Evolutionary conservation across 208 protist genomes (phyloP), one percentile per base, ranked within the genome.

Genomic region (Borovskyia barvae): DNA sequence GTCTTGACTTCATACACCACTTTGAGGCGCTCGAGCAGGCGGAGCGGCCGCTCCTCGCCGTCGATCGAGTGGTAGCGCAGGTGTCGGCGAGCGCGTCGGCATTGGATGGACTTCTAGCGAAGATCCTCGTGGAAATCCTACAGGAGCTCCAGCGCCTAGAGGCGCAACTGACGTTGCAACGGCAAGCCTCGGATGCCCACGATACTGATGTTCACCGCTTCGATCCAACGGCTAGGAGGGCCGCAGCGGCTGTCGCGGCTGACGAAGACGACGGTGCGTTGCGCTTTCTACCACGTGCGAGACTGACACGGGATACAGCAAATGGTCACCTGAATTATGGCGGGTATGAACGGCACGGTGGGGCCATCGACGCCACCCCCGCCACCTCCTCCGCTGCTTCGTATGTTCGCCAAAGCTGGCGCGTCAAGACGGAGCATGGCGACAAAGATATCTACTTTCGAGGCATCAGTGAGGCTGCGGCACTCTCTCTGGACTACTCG

Each of bases 1-100:
- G 88, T 4, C 76, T 94, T 9, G 67, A 79, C 35, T 43, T 94
- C 36, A 66, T 94, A 28, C 70, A 70, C 20, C 88, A 94, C 57
- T 94, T 89, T 58, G 88, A 92, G 49, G 35, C 42, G n/a, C 17
- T 90, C 24, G 48, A 62, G 35, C 54, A 61, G 35, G 43, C 57
- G 4, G 14, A 26, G n/a, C 54, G 41, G 19, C 62, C 67, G 22
- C 75, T 75, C 14, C 61, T 94, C 5, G 47, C 37, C 0, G 75
- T 94, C 19, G 83, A 90, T 32, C 81, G 85, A 24, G 41, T 82
- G 3, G 51, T 70, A 11, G 72, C 91, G 12, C 67, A 63, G 1
- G 77, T 85, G 20, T 47, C 60, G 15, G 47, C 58, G 1, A 62
- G 57, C 20, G 28, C 60, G 2, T 36, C 57, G 9, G 62, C 78